Evolutionary conservation across 2,329 filamentous ascomycete species (phyloP).

Genomic region (Aspergillus ustus): DNA sequence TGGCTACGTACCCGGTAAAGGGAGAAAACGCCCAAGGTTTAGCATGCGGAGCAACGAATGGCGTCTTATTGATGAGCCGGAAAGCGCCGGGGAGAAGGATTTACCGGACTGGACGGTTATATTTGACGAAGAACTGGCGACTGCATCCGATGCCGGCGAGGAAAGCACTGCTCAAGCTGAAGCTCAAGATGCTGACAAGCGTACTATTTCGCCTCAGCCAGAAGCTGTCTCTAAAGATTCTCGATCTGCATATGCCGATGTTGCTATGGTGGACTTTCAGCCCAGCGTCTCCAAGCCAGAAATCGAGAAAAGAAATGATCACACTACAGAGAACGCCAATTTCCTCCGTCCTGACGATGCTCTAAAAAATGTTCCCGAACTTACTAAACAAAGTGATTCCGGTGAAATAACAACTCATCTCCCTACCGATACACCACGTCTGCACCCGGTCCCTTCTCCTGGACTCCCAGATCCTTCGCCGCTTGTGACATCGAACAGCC

Average conservation of each 20-base stretch:
- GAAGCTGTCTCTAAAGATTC: neutral
- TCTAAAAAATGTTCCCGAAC: slow-evolving; percentile 1
- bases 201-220: neutral
- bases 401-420: slow-evolving; percentile 20
- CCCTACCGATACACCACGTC: slow-evolving; percentile 42
- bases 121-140: slow-evolving; percentile 30
- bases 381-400: slow-evolving; percentile 3
- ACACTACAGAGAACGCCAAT: neutral
- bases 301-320: slow-evolving; percentile 4
- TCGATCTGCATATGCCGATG: neutral
- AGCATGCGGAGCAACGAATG: slow-evolving; percentile 70
- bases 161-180: slow-evolving; percentile 13
- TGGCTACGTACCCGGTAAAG: slow-evolving; percentile 62
- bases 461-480: slow-evolving; percentile 47
- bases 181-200: neutral
- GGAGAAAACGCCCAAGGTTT: slow-evolving; percentile 73
- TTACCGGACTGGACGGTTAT: slow-evolving; percentile 32
- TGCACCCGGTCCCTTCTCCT: slow-evolving; percentile 45
- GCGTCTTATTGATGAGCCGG: slow-evolving; percentile 73
- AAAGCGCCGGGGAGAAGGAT: slow-evolving; percentile 65
- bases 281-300: slow-evolving; percentile 19
- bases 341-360: slow-evolving; percentile 14
- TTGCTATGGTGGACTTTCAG: slow-evolving; percentile 14
- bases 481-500: slow-evolving; percentile 32
- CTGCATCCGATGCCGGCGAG: slow-evolving; percentile 16